Percentiles rank a stretch among this genome's conserved stretches.
phyloP scores from a whole-genome alignment of 352 stramenopile genomes.

The Globisporangium abappressorium region DNA sequence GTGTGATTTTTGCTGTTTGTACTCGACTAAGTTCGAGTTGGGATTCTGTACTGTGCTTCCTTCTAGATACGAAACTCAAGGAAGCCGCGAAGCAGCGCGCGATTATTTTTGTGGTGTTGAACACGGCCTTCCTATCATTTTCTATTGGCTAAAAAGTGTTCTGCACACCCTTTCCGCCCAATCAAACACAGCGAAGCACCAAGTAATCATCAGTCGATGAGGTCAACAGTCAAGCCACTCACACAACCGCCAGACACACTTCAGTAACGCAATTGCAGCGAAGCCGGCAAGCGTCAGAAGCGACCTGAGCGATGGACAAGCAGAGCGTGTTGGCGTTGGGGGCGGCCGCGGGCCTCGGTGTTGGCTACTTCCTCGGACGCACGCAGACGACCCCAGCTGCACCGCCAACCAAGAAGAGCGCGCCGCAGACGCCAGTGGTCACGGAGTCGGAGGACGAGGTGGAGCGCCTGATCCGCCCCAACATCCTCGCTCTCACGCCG shows the following conservation, averaged over 20 bases:
- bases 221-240: not conserved
- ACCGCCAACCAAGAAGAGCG: not conserved
- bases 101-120: constrained; percentile 16
- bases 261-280: constrained; percentile 12
- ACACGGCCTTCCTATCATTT: not conserved
- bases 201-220: not conserved
- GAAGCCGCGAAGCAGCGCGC: not conserved
- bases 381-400: constrained; percentile 22
- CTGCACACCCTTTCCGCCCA: not conserved
- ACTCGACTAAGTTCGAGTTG: not conserved
- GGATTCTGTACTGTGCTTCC: not conserved
- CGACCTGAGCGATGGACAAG: constrained; percentile 47
- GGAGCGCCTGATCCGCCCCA: constrained; percentile 91
- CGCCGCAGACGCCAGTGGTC: not conserved
- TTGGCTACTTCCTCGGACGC: constrained; percentile 67
- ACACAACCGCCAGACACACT: not conserved
- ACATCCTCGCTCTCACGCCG: constrained; percentile 94
- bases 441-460: constrained; percentile 49
- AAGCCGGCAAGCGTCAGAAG: not conserved
- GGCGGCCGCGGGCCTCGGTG: constrained; percentile 56
- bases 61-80: not conserved
- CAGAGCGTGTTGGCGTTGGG: constrained; percentile 56
- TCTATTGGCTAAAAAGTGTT: not conserved
- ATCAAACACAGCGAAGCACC: not conserved
- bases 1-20: no score